phyloP scores from a whole-genome alignment of 257 asterid genomes.

The Solanum chilense region DNA sequence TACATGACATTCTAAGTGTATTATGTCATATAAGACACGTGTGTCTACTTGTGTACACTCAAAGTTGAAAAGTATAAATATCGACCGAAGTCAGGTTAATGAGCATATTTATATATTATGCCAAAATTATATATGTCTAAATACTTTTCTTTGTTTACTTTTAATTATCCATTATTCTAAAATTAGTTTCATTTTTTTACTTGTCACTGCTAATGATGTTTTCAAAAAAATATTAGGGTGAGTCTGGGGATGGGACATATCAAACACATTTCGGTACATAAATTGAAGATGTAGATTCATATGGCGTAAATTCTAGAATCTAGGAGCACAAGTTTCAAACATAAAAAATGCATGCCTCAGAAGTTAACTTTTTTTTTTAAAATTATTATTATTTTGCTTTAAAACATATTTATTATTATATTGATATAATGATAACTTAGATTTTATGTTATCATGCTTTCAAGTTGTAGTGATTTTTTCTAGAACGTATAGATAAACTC shows the following conservation, averaged over 20 bases:
- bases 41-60: background rate
- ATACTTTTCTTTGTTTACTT: background rate
- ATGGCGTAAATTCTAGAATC: background rate
- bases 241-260: fast-evolving
- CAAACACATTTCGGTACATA: background rate
- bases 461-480: too few species aligned
- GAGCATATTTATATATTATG: background rate
- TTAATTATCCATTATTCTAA: background rate
- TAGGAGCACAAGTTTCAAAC: background rate
- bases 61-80: too few species aligned
- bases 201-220: background rate
- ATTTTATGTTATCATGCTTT: too few species aligned
- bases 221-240: too few species aligned
- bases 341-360: background rate
- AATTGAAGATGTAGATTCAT: background rate
- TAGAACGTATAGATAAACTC: background rate
- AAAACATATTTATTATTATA: background rate
- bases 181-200: too few species aligned
- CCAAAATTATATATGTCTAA: background rate
- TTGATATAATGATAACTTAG: too few species aligned
- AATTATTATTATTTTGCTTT: too few species aligned
- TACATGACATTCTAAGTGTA: background rate
- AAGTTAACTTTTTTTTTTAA: too few species aligned
- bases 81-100: background rate
- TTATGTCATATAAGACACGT: background rate